Base-by-base conservation (phyloP, 129 eudicot genomes). In the Chrysanthemum lavandulifolium region DNA sequence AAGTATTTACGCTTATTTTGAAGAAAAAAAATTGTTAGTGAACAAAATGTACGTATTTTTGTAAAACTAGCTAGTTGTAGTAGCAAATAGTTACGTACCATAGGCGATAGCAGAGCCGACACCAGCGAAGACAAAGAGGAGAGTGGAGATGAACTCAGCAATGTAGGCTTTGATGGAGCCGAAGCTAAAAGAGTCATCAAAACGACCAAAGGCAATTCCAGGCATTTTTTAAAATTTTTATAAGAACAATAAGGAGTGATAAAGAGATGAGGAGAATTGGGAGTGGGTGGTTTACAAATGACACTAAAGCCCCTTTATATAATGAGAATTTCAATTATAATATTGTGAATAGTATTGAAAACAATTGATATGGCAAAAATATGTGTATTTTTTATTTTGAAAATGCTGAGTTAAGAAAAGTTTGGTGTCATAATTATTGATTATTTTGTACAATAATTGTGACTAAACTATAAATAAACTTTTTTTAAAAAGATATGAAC, bases 81-180 rank as follows among this genome's bases (percentile, higher is more conserved):
- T 40, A 0, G 45, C 45, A 36, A 36, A 36, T 0, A 56, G 11
- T 27, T 61, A 68, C n/a, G 5, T 78, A 79, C 83, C 79, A 45
- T 73, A 79, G 51, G 83, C 79, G 0, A 79, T 68, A 50, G 83
- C 83, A 10, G 83, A 79, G 16, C 83, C 79, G 18, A 79, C 79
- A 8, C 83, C 83, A 18, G 83, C 79, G 27, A 79, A 79, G 18
- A 79, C 83, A 23, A 79, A 79, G 64, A 79, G 83, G 52, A 79
- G 79, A 43, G 83, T 79, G 66, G 83, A 74, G 71, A 79, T 79
- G 79, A 79, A 73, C 79, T 79, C 83, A 4, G 83, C 83, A 50
- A 79, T 52, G 75, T 79, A 79, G 27, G 79, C 57, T 62, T 79
- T 79, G 79, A 79, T 74, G 64, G 83, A 73, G 50, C 54, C 68